Evolutionary conservation across 2,329 filamentous ascomycete genomes (phyloP), one percentile per base, ranked within the genome.

Genomic region (Mariannaea elegans): DNA sequence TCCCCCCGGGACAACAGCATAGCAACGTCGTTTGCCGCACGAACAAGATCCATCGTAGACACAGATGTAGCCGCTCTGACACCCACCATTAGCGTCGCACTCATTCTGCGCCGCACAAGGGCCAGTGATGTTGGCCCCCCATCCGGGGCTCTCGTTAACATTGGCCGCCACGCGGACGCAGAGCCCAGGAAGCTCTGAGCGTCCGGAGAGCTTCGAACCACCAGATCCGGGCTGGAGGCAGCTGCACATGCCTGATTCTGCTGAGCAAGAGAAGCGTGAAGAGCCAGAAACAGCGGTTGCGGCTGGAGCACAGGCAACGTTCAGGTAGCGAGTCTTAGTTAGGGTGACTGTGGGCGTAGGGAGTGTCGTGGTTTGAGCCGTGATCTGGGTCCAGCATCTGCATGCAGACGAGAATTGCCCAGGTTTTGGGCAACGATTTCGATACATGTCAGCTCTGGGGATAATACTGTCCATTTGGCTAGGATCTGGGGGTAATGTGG

Each of bases 11-110:
- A 56, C 64, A 21, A 58, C 64, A 23, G 18, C 36, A 49, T 65
- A 63, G 46, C 63, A 68, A 1, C 64, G 59, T 24, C 50, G 59
- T 56, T 59, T 63, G 6, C 65, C 64, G 38, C 65, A 66, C 44
- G 16, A 24, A 44, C 64, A 68, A 14, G 64, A 63, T 14, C 44
- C 60, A 38, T 65, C 61, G 50, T 49, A 66, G 32, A 66, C 61
- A 27, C 62, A 68, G 18, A 63, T 16, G 42, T 59, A 14, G 29
- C 60, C 55, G 16, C 24, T 31, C 7, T 52, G 49, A 19, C 65
- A 68, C 9, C 32, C 42, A 16, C 42, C 56, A 19, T 62, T 48
- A 10, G 47, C 46, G 41, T 54, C 52, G 48, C 65, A 67, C 55
- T 67, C 62, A 31, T 50, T 49, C 44, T 56, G 51, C n/a, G 52